Evolutionary conservation across 768 basidiomycete genomes (phyloP).

Genomic region (Tylopilus sp.): DNA sequence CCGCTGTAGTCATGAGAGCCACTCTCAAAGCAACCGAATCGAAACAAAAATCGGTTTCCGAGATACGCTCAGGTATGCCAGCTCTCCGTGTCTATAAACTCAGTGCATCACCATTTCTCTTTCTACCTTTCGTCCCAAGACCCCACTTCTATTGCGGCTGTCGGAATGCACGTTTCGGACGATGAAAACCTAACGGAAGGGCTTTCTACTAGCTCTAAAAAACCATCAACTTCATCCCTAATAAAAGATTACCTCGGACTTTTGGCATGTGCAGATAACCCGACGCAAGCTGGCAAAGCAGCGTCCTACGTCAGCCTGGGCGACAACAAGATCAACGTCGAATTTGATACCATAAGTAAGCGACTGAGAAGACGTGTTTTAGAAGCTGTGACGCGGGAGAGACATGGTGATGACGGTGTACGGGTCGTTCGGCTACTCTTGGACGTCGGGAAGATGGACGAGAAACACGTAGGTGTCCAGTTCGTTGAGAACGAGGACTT

Average conservation of each 20-base stretch:
- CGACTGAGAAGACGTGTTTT: constrained; percentile 68
- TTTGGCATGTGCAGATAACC: constrained; percentile 79
- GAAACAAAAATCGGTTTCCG: constrained; percentile 56
- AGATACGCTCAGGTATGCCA: constrained; percentile 58
- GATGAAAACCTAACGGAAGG: constrained; percentile 60
- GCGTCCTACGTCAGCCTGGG: constrained; percentile 69
- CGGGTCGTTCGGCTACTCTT: constrained; percentile 76
- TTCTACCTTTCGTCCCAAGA: constrained; percentile 37
- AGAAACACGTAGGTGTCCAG: constrained; percentile 69
- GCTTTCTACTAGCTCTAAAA: constrained; percentile 54
- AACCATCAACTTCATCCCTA: constrained; percentile 50
- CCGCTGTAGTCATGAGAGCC: constrained; percentile 69
- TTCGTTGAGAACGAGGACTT: background rate
- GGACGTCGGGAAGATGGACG: constrained; percentile 88
- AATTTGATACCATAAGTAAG: constrained; percentile 69
- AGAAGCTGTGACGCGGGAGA: constrained; percentile 77
- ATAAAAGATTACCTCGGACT: constrained; percentile 82
- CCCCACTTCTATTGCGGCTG: constrained; percentile 61
- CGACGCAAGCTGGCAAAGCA: constrained; percentile 65
- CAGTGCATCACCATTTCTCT: background rate
- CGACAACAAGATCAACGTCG: constrained; percentile 72
- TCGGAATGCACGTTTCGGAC: constrained; percentile 62
- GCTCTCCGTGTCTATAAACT: background rate
- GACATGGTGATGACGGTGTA: constrained; percentile 79
- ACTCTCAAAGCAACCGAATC: constrained; percentile 67